phyloP scores from a whole-genome alignment of 257 asterid genomes.

The Solanum arcanum region DNA sequence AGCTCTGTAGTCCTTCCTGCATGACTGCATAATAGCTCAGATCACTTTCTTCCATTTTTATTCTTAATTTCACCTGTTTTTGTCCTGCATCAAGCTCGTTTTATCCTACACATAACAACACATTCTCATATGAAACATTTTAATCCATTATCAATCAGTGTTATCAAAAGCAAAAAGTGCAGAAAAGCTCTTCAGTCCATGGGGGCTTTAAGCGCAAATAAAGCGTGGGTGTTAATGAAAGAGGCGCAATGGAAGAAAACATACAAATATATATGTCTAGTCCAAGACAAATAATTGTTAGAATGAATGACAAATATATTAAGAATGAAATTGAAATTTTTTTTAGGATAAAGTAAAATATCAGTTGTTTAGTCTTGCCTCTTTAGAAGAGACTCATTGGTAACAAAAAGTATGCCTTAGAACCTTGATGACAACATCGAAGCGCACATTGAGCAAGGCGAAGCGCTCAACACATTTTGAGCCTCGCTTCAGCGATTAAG shows the following conservation, averaged over 20 bases:
- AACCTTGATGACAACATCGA: not conserved
- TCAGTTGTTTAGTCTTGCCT: not conserved
- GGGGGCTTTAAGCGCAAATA: not conserved
- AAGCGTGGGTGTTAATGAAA: not conserved
- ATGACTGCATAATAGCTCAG: not conserved
- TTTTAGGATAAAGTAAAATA: not conserved
- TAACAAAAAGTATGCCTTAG: not conserved
- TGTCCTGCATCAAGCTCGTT: not conserved
- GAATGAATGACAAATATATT: not conserved
- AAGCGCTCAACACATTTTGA: not conserved
- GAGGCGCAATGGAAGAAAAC: not conserved
- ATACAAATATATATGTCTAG: not conserved
- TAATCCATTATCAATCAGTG: not conserved
- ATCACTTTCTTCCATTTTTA: not conserved
- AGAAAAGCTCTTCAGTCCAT: not conserved
- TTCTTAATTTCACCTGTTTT: not conserved
- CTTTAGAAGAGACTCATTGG: not conserved
- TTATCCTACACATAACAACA: not conserved
- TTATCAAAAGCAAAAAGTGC: not conserved
- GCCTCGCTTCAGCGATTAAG: not conserved
- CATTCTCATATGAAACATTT: not conserved
- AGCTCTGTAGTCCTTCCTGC: not conserved
- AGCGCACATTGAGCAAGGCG: not conserved
- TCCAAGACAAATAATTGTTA: not conserved
- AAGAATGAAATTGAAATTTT: not conserved